Base-by-base conservation (phyloP, 768 basidiomycete genomes). In the Gloeophyllum trabeum region DNA sequence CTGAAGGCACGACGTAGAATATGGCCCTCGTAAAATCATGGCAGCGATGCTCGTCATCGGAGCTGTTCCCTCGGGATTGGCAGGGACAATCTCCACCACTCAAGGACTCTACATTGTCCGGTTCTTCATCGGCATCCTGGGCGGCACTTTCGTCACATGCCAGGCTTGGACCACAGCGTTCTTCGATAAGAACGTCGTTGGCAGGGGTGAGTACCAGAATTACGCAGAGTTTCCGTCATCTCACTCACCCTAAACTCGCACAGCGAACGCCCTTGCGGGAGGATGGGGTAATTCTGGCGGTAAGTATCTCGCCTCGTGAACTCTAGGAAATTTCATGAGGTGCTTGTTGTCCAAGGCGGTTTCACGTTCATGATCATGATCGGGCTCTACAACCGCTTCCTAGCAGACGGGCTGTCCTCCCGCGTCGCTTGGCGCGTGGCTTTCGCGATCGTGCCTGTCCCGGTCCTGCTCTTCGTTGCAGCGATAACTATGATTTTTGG, bases 41-140 rank as follows among this genome's bases (percentile, higher is more conserved):
- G 75, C 73, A 1, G 57, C 40, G 3, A 50, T 79, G 26, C 65
- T 79, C 21, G 47, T 77, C 20, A 42, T 73, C 1, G 76, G 76
- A 2, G 70, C 75, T 1, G 70, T 79, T 30, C 76, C 77, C 1
- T 77, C 73, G 2, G 77, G 72, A 0, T 56, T 79, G 7, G 74
- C 75, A 1, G 75, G 75, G 22, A 70, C 71, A 1, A 62, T 64
- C n/a, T 54, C 59, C 30, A 64, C 45, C 40, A 67, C 65, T 1
- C 19, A 41, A 1, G 61, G 67, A 0, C 61, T 76, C 0, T 69
- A 70, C 42, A 49, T 55, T 2, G 32, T 75, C 24, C 65, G 78
- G 0, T 77, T 77, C 52, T 75, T 79, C 52, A 75, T 77, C 38
- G 74, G 76, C 7, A 71, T 79, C 35, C 61, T 77, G 2, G 78